Conservation (phyloP, 140 eudicot genomes). For the Oenanthe javanica region DNA sequence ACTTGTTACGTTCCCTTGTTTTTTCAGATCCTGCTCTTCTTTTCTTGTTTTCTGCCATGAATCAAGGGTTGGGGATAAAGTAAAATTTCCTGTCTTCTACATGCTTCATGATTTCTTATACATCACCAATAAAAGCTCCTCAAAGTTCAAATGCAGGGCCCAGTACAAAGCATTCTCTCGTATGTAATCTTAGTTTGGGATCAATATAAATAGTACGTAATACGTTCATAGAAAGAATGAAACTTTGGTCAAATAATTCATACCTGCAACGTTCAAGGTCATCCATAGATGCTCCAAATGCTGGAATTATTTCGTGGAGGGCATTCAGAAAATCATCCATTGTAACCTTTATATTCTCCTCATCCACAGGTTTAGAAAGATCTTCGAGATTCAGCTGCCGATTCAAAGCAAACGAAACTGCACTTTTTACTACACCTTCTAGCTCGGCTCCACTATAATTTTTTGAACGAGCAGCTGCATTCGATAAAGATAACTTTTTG, state of each 20-base stretch:
- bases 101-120: not conserved
- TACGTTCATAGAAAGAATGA: not conserved
- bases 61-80: not conserved
- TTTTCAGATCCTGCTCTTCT: not conserved
- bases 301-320: slow-evolving; percentile 73
- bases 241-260: not conserved
- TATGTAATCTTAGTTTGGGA: not conserved
- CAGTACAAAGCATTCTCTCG: not conserved
- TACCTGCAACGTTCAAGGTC: slow-evolving; percentile 99
- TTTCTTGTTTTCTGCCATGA: not conserved
- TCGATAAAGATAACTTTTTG: not conserved
- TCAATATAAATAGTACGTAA: not conserved
- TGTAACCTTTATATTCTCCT: slow-evolving; percentile 84
- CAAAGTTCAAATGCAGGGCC: not conserved
- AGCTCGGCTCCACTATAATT: slow-evolving; percentile 99
- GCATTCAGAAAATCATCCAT: slow-evolving; percentile 96
- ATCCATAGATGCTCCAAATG: slow-evolving; percentile 95
- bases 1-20: not conserved
- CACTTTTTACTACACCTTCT: slow-evolving; percentile 99
- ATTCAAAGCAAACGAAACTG: slow-evolving; percentile 86
- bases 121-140: not conserved
- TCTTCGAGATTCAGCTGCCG: slow-evolving; percentile 86
- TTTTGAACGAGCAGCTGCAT: slow-evolving; percentile 94
- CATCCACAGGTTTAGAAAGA: slow-evolving; percentile 83
- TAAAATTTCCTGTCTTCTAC: not conserved